A percentile compares a stretch with the other conserved stretches of the same genome.
Evolutionary conservation across 202 grass and related monocot species (phyloP).

Genomic region (Bolboschoenoplectus hybrid): DNA sequence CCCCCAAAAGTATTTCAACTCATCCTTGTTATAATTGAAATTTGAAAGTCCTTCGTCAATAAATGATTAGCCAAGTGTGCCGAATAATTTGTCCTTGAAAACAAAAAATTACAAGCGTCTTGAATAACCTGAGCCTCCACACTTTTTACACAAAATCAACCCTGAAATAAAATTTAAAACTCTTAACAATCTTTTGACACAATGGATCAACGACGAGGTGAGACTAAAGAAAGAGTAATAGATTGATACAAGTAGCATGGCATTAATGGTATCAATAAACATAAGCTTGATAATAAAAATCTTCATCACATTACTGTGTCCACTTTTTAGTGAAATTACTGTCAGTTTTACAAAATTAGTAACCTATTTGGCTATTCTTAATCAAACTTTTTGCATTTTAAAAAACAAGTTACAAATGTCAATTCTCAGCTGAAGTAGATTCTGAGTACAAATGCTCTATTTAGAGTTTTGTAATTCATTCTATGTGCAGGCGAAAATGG

Average conservation of each 20-base stretch:
- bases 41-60: background rate
- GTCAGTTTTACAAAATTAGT: background rate
- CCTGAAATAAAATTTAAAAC: conserved; percentile 45
- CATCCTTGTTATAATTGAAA: conserved; percentile 25
- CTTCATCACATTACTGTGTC: background rate
- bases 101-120: conserved; percentile 58
- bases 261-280: background rate
- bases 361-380: background rate
- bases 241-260: background rate
- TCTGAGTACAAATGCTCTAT: background rate
- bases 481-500: background rate
- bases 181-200: background rate
- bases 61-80: background rate
- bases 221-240: background rate
- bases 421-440: background rate
- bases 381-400: background rate
- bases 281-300: background rate
- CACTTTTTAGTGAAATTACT: background rate
- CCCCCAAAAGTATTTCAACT: background rate
- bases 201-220: background rate
- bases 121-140: conserved; percentile 86
- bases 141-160: conserved; percentile 90
- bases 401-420: background rate
- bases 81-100: background rate
- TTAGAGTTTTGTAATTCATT: conserved; percentile 6